A percentile compares a stretch with the other conserved stretches of the same genome.
Conservation (phyloP, 1,284 basidiomycete species). For the Sphagnurus paluster region DNA sequence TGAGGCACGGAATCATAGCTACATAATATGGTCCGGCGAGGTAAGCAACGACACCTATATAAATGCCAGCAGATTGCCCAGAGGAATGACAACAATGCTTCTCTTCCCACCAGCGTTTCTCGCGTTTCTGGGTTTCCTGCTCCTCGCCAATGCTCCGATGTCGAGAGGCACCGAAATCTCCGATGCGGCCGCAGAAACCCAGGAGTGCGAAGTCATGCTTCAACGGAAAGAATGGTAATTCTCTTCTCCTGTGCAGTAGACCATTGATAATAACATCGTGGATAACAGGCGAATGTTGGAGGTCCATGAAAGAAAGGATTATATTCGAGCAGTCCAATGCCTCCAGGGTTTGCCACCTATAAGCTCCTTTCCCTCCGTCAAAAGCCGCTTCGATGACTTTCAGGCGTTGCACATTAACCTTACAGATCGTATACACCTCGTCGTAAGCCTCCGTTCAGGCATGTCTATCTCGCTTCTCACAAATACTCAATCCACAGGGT, state of each 20-base stretch:
- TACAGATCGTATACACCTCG: conserved; percentile 18
- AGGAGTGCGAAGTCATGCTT: no score
- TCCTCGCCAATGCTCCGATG: no score
- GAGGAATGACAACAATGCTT: no score
- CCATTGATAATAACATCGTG: neutral
- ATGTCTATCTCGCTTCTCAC: neutral
- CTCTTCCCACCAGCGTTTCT: no score
- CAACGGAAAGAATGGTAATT: neutral
- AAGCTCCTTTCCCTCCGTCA: conserved; percentile 6
- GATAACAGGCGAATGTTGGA: neutral
- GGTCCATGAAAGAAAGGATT: neutral
- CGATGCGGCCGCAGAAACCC: no score
- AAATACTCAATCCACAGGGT: conserved; percentile 26
- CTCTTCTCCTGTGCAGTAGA: neutral
- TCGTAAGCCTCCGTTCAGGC: conserved; percentile 20
- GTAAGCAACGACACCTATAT: no score
- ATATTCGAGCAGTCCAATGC: conserved; percentile 21
- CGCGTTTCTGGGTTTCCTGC: no score
- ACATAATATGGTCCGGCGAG: no score
- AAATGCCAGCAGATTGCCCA: no score
- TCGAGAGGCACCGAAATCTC: no score
- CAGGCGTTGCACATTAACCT: conserved; percentile 21
- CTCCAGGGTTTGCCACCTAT: conserved; percentile 13
- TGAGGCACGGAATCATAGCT: no score
- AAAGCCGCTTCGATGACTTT: conserved; percentile 24